Percentiles rank a stretch among this genome's conserved stretches.
Conservation (phyloP, 1,284 basidiomycete species). For the Leccinum idahoense region DNA sequence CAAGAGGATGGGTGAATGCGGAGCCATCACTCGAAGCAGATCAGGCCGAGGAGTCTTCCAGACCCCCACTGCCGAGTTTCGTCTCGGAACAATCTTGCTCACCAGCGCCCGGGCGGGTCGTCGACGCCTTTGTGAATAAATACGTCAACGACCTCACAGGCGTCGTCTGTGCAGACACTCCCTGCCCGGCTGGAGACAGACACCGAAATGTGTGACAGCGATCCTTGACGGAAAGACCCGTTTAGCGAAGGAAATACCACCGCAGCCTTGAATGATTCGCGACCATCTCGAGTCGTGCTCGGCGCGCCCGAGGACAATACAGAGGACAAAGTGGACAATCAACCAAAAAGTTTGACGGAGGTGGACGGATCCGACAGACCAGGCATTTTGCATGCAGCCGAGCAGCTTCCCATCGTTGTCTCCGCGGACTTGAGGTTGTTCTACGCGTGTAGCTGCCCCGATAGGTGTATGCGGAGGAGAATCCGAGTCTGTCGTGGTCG, state of each 20-base stretch:
- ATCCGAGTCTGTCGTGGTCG: conserved; percentile 29
- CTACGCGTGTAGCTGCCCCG: conserved; percentile 9
- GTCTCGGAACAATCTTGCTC: no score
- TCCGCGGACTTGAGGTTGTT: conserved; percentile 9
- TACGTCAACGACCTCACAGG: conserved; percentile 8
- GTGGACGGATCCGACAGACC: conserved; percentile 12
- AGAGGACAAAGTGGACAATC: conserved; percentile 2
- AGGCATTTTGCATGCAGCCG: conserved; percentile 1
- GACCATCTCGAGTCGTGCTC: background rate
- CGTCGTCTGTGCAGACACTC: conserved; percentile 11
- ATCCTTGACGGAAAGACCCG: conserved; percentile 19
- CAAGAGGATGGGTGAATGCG: conserved; percentile 4
- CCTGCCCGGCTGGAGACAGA: background rate
- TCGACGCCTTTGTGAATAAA: background rate
- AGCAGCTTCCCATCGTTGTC: conserved; percentile 13
- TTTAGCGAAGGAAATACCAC: conserved; percentile 26
- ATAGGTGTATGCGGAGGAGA: conserved; percentile 26
- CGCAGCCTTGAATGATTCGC: conserved; percentile 7
- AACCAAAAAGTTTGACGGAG: conserved; percentile 14
- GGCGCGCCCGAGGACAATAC: background rate
- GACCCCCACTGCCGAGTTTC: no score
- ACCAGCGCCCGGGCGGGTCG: background rate
- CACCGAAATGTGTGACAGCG: background rate
- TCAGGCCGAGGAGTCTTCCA: background rate
- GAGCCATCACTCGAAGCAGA: background rate